Evolutionary conservation across 179 eudicot genomes (phyloP).

Genomic region (Nepenthes alata): DNA sequence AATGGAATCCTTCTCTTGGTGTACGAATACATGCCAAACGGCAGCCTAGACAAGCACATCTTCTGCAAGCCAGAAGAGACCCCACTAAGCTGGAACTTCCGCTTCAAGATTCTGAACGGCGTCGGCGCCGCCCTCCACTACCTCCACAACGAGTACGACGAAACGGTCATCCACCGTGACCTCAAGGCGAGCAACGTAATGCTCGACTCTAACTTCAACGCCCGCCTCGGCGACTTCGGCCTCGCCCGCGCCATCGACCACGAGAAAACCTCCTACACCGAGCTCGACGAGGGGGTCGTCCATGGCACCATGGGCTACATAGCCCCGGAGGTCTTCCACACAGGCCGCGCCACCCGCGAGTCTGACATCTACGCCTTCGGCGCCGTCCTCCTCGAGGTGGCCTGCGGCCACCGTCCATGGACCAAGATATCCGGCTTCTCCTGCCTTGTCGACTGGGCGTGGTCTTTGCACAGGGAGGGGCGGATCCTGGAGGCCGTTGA

Average conservation of each 20-base stretch:
- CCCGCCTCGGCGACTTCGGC: conserved; percentile 85
- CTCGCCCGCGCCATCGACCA: conserved; percentile 81
- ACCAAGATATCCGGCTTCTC: conserved; percentile 35
- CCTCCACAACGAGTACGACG: conserved; percentile 67
- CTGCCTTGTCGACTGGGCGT: conserved; percentile 64
- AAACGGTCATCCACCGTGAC: conserved; percentile 74
- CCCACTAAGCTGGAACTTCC: conserved; percentile 52
- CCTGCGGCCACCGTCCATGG: conserved; percentile 57
- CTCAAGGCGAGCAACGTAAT: conserved; percentile 84
- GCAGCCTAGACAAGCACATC: conserved; percentile 72
- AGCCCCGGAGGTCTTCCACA: conserved; percentile 87
- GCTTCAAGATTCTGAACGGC: conserved; percentile 52
- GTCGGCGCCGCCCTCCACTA: conserved; percentile 73
- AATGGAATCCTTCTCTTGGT: conserved; percentile 45
- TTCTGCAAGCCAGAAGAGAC: conserved; percentile 22
- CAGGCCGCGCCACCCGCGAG: conserved; percentile 63
- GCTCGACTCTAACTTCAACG: conserved; percentile 67
- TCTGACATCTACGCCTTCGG: conserved; percentile 74
- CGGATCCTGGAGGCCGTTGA: conserved; percentile 48
- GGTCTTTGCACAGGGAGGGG: conserved; percentile 64
- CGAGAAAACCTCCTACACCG: conserved; percentile 70
- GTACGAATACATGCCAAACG: conserved; percentile 75
- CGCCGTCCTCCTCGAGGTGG: conserved; percentile 56
- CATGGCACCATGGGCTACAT: conserved; percentile 86
- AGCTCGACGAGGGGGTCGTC: conserved; percentile 42